Base-by-base conservation (phyloP, 2,329 filamentous ascomycete species). In the Fusarium hostae region DNA sequence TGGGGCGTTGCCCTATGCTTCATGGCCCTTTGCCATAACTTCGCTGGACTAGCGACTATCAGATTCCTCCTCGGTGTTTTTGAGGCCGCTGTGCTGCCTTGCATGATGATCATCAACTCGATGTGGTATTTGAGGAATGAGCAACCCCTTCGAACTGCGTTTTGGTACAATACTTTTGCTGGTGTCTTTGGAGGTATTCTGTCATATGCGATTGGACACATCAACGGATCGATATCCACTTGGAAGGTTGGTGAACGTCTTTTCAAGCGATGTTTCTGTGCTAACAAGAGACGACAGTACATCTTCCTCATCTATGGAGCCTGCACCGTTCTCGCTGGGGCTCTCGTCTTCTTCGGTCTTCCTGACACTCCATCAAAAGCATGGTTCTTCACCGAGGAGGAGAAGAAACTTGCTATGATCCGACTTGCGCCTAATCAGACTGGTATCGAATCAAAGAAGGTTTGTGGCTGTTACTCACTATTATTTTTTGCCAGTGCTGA, bases 61-160 rank as follows among this genome's bases (percentile, higher is more conserved):
- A 68, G 78, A 8, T 79, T 79, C 43, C 70, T 79, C n/a, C 63
- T 80, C 0, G 78, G 78, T 9, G 68, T 78, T 13, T 73, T 76
- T 2, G 78, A 79, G 6, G 78, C 79, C 6, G 76, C 70, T 3
- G 47, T 79, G 0, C 24, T 77, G 0, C 76, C 78, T 1, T 77
- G 77, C n/a, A 72, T 78, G 48, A 75, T 77, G 59, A 71, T 80
- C 12, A 59, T 79, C 9, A 76, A 74, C 4, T 75, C 74, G 0
- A 80, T 79, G 76, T 81, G 79, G 79, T 81, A 81, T 41, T 70
- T 77, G 15, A 65, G 72, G 6, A 64, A 78, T 1, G 79, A 81
- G 60, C 77, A 79, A 45, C 77, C 78, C 2, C 64, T 79, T 4
- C 70, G 79, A 2, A 77, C 78, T 0, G 79, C 79, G 0, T 63